Evolutionary conservation across 2,329 filamentous ascomycete genomes (phyloP), one percentile per base, ranked within the genome.

Genomic region (Colletotrichum musicola): DNA sequence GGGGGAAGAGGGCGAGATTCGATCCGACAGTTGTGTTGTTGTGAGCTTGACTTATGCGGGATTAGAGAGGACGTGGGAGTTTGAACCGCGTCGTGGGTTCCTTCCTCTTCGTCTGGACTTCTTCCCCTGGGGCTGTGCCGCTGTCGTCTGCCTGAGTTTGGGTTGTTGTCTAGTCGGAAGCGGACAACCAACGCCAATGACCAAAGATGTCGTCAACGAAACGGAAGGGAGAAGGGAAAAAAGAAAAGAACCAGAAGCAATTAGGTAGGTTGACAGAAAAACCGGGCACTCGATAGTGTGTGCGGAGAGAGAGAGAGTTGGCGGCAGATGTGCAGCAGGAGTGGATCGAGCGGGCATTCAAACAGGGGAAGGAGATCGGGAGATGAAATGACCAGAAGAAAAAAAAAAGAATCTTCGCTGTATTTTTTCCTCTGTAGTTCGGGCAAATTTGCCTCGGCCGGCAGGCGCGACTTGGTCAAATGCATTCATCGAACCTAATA

Each of bases 341-440:
- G 64, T 63, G 58, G 58, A 63, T 67, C 47, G 46, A 54, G 54
- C 50, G 53, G 55, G 56, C 55, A 55, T 65, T 38, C 9, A 20
- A 40, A 40, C 18, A 44, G 25, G 35, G 38, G 49, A 57, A 44
- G 54, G 54, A 27, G 27, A 55, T 46, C 27, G 27, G 47, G n/a
- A 58, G 57, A 27, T 58, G 30, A 62, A 61, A 50, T 53, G 47
- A 53, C 30, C 27, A 57, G 4, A 18, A 20, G 14, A 40, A 14
- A 27, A 64, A 65, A 20, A 25, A 10, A 35, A 35, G 30, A 35
- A 35, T 35, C 30, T 35, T 10, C 2, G 30, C 7, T 10, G 30
- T 7, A 30, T 59, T 60, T 35, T 56, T 60, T 51, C 10, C 2
- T 2, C 7, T 3, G 30, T 30, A 30, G 27, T 30, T n/a, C 14